Evolutionary conservation across 1,284 basidiomycete genomes (phyloP).

Genomic region (Fomitopsis schrenkii): DNA sequence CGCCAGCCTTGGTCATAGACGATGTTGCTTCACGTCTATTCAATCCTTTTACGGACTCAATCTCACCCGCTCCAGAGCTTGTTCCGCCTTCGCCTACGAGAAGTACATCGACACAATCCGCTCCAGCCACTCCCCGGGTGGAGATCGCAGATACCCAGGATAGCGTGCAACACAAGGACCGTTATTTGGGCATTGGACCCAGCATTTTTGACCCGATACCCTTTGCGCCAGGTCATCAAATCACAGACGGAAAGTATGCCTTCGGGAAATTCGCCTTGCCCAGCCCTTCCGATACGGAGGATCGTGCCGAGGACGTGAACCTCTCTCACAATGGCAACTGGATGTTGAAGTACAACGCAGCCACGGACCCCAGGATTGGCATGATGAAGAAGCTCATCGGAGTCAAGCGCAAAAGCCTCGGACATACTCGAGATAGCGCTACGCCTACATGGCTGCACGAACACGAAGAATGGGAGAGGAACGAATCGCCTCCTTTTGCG

Average conservation of each 20-base stretch:
- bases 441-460: slow-evolving; percentile 37
- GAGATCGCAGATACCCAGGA: slow-evolving; percentile 31
- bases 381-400: slow-evolving; percentile 61
- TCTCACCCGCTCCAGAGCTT: slow-evolving; percentile 27
- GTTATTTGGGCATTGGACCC: slow-evolving; percentile 8
- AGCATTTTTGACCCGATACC: slow-evolving; percentile 65
- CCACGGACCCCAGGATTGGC: slow-evolving; percentile 64
- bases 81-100: slow-evolving; percentile 38
- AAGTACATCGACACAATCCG: slow-evolving; percentile 35
- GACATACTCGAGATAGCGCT: slow-evolving; percentile 25
- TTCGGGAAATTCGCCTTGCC: slow-evolving; percentile 72
- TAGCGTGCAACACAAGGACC: slow-evolving; percentile 8
- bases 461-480: slow-evolving; percentile 41
- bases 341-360: slow-evolving; percentile 47
- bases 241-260: slow-evolving; percentile 67
- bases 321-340: slow-evolving; percentile 31
- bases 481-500: slow-evolving; percentile 19
- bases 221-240: slow-evolving; percentile 56
- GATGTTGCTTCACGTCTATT: slow-evolving; percentile 29
- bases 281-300: slow-evolving; percentile 52
- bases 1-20: slow-evolving; percentile 18
- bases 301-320: slow-evolving; percentile 28
- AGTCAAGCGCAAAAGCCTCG: slow-evolving; percentile 52
- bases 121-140: slow-evolving; percentile 50
- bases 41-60: slow-evolving; percentile 16